Percentiles rank a stretch among this genome's conserved stretches.
These are phyloP conservation scores for Solanum gracilifrons DNA, from an alignment of 257 asterid genomes.

Conservation along the genomic window DNA sequence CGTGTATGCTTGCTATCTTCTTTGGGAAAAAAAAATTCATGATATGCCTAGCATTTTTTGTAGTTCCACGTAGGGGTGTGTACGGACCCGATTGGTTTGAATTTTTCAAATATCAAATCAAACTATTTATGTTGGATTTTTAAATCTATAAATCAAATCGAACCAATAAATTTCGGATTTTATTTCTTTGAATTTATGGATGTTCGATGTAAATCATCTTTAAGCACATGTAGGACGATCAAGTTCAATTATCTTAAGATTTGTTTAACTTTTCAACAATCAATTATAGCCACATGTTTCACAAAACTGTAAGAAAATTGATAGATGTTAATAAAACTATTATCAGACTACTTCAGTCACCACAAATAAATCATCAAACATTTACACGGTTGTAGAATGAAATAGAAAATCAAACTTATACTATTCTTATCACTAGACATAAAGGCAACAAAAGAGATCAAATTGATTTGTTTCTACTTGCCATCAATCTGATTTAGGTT, in stretches of 20 bases:
- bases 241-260: not conserved
- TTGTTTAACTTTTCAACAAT: too few relatives aligned
- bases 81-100: not conserved
- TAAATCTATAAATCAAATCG: too few relatives aligned
- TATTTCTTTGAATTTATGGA: not conserved
- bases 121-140: too few relatives aligned
- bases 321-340: too few relatives aligned
- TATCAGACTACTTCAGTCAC: too few relatives aligned
- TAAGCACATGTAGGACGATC: not conserved
- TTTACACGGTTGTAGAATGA: not conserved
- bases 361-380: not conserved
- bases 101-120: too few relatives aligned
- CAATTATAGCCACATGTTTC: not conserved
- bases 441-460: not conserved
- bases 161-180: accelerated
- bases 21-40: not conserved
- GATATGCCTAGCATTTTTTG: not conserved
- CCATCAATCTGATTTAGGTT: not conserved
- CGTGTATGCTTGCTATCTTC: not conserved
- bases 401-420: too few relatives aligned
- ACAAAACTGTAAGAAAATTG: not conserved
- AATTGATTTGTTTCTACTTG: not conserved
- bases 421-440: not conserved
- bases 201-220: not conserved
- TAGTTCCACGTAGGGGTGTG: not conserved